Percentiles rank a stretch among this genome's conserved stretches.
phyloP scores from a whole-genome alignment of 768 basidiomycete species.

The Mycena venus region DNA sequence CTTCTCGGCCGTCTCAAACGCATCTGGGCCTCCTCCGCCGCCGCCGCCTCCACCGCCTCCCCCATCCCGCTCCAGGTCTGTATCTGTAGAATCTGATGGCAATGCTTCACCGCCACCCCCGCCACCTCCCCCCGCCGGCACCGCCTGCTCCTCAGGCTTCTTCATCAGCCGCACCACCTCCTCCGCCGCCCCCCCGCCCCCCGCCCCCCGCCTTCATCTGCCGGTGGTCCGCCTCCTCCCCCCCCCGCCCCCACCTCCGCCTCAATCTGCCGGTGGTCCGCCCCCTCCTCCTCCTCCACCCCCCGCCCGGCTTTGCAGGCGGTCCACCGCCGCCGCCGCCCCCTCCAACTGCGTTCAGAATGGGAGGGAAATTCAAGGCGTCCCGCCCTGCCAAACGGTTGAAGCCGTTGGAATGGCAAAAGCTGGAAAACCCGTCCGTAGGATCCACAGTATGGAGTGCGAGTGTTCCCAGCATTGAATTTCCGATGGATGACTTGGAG shows the following conservation, averaged over 20 bases:
- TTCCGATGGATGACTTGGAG: conserved; percentile 81
- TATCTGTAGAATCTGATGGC: conserved; percentile 28
- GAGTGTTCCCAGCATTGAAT: conserved; percentile 50
- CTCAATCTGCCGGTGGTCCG: conserved; percentile 45
- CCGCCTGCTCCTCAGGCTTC: conserved; percentile 26
- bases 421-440: conserved; percentile 63
- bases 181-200: conserved; percentile 31
- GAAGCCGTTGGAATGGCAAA: conserved; percentile 95
- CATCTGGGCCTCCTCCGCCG: conserved; percentile 33
- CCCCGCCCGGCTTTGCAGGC: conserved; percentile 36
- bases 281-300: conserved; percentile 54
- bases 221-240: conserved; percentile 37
- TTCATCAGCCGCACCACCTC: conserved; percentile 37
- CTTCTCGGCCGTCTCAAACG: conserved; percentile 21
- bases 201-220: conserved; percentile 48
- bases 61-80: conserved; percentile 36
- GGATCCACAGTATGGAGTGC: conserved; percentile 81
- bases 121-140: conserved; percentile 40
- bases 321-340: conserved; percentile 46
- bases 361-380: conserved; percentile 46
- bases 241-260: conserved; percentile 45
- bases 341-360: conserved; percentile 48
- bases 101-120: conserved; percentile 22
- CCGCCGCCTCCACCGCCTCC: conserved; percentile 26
- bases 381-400: conserved; percentile 68